A percentile compares a stretch with the other conserved stretches of the same genome.
Evolutionary conservation across 73 alveolate genomes (phyloP).

Genomic region (Tetrahymena borealis): DNA sequence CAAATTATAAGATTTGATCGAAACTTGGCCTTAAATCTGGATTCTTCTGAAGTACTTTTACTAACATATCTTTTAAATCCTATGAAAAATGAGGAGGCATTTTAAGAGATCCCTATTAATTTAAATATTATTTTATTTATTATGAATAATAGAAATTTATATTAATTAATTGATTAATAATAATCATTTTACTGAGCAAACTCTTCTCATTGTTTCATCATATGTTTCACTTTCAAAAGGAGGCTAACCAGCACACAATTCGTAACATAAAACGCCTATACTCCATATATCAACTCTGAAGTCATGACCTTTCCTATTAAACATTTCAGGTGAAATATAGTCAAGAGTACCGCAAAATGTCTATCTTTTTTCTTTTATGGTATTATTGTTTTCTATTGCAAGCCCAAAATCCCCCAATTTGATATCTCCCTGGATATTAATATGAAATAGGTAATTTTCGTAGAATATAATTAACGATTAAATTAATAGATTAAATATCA

Average conservation of each 20-base stretch:
- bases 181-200: neutral
- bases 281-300: conserved; percentile 90
- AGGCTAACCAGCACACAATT: conserved; percentile 80
- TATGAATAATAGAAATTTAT: neutral
- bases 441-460: neutral
- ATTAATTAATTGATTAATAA: neutral
- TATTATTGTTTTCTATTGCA: conserved; percentile 51
- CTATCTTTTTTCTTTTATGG: conserved; percentile 53
- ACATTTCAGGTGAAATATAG: conserved; percentile 99
- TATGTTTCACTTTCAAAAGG: conserved; percentile 66
- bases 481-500: too few relatives aligned
- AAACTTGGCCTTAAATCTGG: neutral
- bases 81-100: neutral
- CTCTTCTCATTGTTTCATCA: neutral
- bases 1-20: neutral
- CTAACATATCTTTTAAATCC: neutral
- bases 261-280: conserved; percentile 86
- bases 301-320: conserved; percentile 66
- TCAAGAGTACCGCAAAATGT: conserved; percentile 98
- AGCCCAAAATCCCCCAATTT: conserved; percentile 96
- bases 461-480: neutral
- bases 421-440: conserved; percentile 16
- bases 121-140: neutral
- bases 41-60: neutral
- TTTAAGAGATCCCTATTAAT: neutral